Base-by-base conservation (phyloP, 2,329 filamentous ascomycete species). In the Zymoseptoria pseudotritici region DNA sequence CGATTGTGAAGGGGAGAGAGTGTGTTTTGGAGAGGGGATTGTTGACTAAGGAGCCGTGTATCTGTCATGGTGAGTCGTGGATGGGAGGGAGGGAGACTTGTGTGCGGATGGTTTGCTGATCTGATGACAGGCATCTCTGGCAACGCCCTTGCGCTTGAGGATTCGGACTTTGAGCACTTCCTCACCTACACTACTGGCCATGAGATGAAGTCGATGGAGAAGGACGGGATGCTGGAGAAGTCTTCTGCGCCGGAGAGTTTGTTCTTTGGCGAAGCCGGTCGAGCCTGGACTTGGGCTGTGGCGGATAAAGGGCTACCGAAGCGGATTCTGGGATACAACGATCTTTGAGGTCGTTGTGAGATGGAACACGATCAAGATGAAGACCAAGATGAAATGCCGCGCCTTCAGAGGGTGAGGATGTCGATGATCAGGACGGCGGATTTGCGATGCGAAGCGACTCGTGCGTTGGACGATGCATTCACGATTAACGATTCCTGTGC, bases 31-130 rank as follows among this genome's bases (percentile, higher is more conserved):
- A 81, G 62, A 77, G 81, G 52, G 85, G 85, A 0, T 68, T 87
- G 10, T 73, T 88, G 62, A 84, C 78, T 10, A 88, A 88, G 64
- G 82, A 85, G 66, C 84, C 85, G 1, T 86, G 82, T 66, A 70
- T 89, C 42, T 88, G 86, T 67, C 85, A 89, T 55, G 73, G 70
- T 72, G 64, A 57, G 59, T 61, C 19, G 19, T 21, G 10, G 36
- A 54, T 20, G 17, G 17, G 10, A 22, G 8, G 13, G 22, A 21
- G 24, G 17, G 54, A 55, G 5, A 55, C 4, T n/a, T 13, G 29
- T 55, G 50, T 52, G 20, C 26, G 26, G 8, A 29, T 54, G 21
- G 8, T 21, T 20, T 17, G 60, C 57, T 59, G n/a, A 63, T 51
- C 7, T 36, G 7, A 5, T 3, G 83, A 20, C 22, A 72, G 70